Conservation (phyloP, 139 green algal genomes). For the Eudorina sp. region DNA sequence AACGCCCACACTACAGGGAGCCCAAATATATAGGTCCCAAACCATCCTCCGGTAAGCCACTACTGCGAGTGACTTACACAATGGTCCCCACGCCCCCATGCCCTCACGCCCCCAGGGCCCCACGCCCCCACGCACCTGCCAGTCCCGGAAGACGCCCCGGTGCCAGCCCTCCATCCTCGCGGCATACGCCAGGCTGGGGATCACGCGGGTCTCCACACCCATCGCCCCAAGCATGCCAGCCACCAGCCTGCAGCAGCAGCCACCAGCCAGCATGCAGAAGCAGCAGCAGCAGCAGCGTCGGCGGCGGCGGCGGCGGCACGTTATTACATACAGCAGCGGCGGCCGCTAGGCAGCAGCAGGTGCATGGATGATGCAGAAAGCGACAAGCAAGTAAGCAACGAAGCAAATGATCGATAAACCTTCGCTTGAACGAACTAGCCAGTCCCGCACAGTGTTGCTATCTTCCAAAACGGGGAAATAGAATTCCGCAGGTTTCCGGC, state of each 20-base stretch:
- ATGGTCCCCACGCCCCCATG: not conserved
- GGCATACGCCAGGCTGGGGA: conserved; percentile 28
- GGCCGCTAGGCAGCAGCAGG: too few relatives aligned
- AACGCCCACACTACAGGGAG: too few relatives aligned
- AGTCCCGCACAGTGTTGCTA: too few relatives aligned
- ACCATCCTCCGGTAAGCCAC: not conserved
- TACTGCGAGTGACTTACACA: not conserved
- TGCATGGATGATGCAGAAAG: too few relatives aligned
- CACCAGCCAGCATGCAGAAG: not conserved
- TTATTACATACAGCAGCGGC: too few relatives aligned
- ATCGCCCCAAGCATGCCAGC: not conserved
- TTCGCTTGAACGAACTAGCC: too few relatives aligned
- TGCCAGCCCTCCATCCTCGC: conserved; percentile 44
- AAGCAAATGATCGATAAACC: too few relatives aligned
- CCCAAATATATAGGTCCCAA: not conserved
- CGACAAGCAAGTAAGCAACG: too few relatives aligned
- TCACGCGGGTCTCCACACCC: not conserved
- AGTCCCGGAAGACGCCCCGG: conserved; percentile 12
- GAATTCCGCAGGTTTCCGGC: too few relatives aligned
- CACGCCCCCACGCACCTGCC: conserved; percentile 14
- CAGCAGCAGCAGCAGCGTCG: not conserved
- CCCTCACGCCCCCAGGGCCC: not conserved
- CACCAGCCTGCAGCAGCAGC: not conserved
- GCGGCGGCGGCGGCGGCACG: too few relatives aligned
- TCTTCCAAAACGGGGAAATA: too few relatives aligned